Conservation (phyloP, 148 eudicot genomes). For the Chenopodium berlandieri region DNA sequence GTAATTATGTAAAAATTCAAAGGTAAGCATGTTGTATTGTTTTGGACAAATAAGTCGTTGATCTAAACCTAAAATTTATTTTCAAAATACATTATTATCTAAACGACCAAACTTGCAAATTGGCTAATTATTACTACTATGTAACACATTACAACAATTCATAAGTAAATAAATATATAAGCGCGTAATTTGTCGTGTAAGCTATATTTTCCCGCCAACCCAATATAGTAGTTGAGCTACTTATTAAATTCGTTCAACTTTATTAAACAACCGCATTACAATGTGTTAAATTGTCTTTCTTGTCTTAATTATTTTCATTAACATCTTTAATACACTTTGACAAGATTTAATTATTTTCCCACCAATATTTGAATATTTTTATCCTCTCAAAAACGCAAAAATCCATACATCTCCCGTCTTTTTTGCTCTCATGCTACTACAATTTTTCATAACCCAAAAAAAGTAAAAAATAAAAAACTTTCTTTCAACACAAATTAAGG, state of each 20-base stretch:
- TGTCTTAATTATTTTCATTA: constrained; percentile 9
- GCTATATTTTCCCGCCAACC: constrained; percentile 39
- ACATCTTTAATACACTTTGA: not conserved
- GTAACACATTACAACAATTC: too few relatives aligned
- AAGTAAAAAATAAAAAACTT: not conserved
- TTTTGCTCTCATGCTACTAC: not conserved
- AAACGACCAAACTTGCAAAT: too few relatives aligned
- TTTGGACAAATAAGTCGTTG: too few relatives aligned
- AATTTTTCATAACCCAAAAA: not conserved
- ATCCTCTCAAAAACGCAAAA: constrained; percentile 3
- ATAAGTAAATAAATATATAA: too few relatives aligned
- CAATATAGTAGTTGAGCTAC: constrained; percentile 50
- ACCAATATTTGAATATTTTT: constrained; percentile 25
- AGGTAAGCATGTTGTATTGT: too few relatives aligned
- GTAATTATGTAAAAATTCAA: too few relatives aligned
- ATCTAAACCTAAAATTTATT: too few relatives aligned
- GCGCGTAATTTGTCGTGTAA: constrained; percentile 29
- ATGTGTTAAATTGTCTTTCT: not conserved
- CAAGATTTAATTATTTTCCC: constrained; percentile 9
- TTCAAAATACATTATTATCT: too few relatives aligned
- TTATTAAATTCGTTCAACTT: constrained; percentile 12
- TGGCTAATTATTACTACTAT: too few relatives aligned
- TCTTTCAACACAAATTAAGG: not conserved
- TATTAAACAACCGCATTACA: not conserved
- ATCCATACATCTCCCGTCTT: not conserved